Evolutionary conservation across 2,329 filamentous ascomycete genomes (phyloP).

Genomic region (Talaromyces piceae): DNA sequence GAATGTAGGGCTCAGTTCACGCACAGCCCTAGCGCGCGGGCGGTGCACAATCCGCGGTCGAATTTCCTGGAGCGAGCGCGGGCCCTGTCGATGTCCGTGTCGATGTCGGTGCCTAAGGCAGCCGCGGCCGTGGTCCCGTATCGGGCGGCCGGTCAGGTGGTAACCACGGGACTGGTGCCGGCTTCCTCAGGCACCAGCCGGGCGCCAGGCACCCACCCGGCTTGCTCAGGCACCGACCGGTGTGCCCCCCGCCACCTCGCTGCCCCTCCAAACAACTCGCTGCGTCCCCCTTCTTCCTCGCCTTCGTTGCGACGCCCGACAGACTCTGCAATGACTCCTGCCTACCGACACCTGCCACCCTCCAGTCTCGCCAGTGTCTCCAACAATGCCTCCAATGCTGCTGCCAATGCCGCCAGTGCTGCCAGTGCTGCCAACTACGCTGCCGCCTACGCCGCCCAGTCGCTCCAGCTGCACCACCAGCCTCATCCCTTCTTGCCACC

Average conservation of each 20-base stretch:
- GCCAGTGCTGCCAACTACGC: conserved; percentile 1
- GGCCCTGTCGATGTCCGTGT: no score
- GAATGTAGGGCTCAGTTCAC: conserved; percentile 89
- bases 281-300: conserved; percentile 14
- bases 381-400: conserved; percentile 1
- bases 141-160: no score
- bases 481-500: conserved; percentile 7
- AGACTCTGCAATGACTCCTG: conserved; percentile 37
- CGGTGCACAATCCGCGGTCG: conserved; percentile 40
- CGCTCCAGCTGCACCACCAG: not conserved
- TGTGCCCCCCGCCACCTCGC: conserved; percentile 20
- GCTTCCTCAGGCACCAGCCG: not conserved
- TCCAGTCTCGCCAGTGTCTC: conserved; percentile 1
- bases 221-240: conserved; percentile 14
- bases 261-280: conserved; percentile 15
- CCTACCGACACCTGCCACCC: conserved; percentile 31
- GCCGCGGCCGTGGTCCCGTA: no score
- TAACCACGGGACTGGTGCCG: conserved; percentile 14
- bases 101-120: not conserved
- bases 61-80: conserved; percentile 45
- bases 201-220: not conserved
- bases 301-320: conserved; percentile 18
- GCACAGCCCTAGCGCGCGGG: conserved; percentile 58
- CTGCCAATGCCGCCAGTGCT: not conserved
- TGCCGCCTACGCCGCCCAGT: conserved; percentile 4